Conservation (phyloP, 78 protist genomes). For the Emiliania huxleyi region DNA sequence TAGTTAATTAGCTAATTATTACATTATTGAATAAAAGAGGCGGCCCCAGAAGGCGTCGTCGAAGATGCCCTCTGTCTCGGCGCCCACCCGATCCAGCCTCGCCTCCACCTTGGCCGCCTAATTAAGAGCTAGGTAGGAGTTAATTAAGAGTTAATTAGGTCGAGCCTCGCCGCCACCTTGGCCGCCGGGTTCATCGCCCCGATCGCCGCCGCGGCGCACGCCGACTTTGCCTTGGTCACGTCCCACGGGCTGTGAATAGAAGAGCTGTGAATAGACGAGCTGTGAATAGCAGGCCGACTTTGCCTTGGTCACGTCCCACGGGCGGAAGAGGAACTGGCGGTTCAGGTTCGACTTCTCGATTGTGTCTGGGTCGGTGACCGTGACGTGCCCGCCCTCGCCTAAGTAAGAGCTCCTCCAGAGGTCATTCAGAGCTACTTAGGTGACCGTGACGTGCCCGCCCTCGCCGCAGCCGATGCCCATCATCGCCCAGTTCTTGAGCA, state of each 20-base stretch:
- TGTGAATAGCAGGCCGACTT: conserved; percentile 81
- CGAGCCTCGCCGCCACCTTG: conserved; percentile 62
- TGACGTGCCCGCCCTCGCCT: conserved; percentile 28
- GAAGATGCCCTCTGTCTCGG: conserved; percentile 89
- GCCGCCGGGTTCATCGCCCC: conserved; percentile 87
- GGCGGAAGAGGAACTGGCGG: conserved; percentile 69
- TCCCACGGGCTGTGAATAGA: conserved; percentile 59
- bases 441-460: conserved; percentile 50
- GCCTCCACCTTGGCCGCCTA: too few relatives aligned
- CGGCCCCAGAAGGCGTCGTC: conserved; percentile 89
- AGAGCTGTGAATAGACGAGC: conserved; percentile 58
- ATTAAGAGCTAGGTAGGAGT: too few relatives aligned
- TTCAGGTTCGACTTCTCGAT: conserved; percentile 68
- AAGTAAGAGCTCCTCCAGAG: too few relatives aligned
- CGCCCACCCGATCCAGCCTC: conserved; percentile 73
- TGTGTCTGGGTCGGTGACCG: conserved; percentile 69
- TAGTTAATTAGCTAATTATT: too few relatives aligned
- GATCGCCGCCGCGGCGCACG: conserved; percentile 88
- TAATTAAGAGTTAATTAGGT: conserved; percentile 71
- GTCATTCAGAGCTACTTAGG: too few relatives aligned
- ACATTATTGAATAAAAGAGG: too few relatives aligned
- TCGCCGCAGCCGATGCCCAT: conserved; percentile 70
- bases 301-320: conserved; percentile 56
- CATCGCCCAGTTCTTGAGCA: conserved; percentile 80
- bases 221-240: conserved; percentile 78